These are phyloP conservation scores for Psilocybe sp. DNA, from an alignment of 768 basidiomycete species.

Conservation along the genomic window DNA sequence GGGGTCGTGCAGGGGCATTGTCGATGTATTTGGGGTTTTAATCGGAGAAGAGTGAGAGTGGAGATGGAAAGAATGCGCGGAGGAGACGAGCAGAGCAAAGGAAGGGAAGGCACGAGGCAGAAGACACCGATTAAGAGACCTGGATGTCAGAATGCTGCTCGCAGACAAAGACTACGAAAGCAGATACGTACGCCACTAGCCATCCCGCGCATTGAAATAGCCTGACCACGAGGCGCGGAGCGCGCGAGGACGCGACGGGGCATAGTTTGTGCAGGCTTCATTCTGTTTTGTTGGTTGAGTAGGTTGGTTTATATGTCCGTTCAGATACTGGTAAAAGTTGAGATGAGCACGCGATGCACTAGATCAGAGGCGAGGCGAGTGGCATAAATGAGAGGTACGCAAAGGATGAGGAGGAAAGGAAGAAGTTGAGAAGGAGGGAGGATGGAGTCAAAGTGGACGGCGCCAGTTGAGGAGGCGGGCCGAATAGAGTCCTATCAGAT, in stretches of 20 bases:
- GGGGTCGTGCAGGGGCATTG: background rate
- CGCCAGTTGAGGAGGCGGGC: no score
- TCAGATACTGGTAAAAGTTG: background rate
- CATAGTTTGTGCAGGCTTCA: slow-evolving; percentile 16
- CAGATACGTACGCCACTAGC: slow-evolving; percentile 2
- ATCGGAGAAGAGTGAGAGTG: no score
- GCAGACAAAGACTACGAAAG: background rate
- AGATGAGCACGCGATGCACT: background rate
- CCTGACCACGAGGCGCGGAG: background rate
- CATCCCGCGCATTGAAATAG: background rate
- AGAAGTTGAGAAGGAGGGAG: background rate
- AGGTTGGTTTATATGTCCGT: background rate
- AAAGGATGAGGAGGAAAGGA: background rate
- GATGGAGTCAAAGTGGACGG: no score
- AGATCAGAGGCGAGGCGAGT: background rate
- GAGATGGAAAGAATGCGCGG: slow-evolving; percentile 7
- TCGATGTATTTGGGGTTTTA: background rate
- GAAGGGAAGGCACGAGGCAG: no score
- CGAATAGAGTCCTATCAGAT: no score
- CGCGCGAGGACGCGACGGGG: slow-evolving; percentile 12
- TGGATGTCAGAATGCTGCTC: background rate
- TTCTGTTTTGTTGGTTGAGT: background rate
- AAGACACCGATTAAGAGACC: no score
- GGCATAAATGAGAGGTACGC: background rate
- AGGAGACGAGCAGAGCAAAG: slow-evolving; percentile 2